A percentile compares a stretch with the other conserved stretches of the same genome.
Evolutionary conservation across 2,329 filamentous ascomycete genomes (phyloP).

Genomic region (Boeremia lycopersici): DNA sequence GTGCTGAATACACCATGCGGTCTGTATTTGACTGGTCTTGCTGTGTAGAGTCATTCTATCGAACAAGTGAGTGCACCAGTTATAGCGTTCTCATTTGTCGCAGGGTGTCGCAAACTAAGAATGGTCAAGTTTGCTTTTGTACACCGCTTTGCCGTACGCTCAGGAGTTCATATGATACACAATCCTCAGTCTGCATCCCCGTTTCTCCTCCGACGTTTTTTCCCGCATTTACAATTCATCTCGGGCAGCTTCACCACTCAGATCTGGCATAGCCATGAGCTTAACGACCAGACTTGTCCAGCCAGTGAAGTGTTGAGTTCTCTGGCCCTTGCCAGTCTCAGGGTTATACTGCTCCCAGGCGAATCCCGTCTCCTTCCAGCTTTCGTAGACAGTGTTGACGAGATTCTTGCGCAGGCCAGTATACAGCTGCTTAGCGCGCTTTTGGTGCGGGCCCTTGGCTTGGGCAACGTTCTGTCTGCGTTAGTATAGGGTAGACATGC

Average conservation of each 20-base stretch:
- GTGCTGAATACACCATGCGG: no score
- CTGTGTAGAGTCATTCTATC: no score
- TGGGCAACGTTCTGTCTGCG: conserved; percentile 65
- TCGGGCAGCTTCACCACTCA: conserved; percentile 46
- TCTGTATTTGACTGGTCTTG: no score
- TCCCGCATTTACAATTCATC: conserved; percentile 37
- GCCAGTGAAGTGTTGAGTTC: conserved; percentile 96
- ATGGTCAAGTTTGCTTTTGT: background rate
- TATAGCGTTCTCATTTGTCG: background rate
- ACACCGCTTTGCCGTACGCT: background rate
- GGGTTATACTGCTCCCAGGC: conserved; percentile 99
- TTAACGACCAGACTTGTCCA: conserved; percentile 99
- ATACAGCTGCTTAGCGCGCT: conserved; percentile 75
- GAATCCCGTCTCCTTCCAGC: conserved; percentile 91
- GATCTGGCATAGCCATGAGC: conserved; percentile 91
- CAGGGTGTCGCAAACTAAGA: background rate
- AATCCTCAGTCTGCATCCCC: background rate
- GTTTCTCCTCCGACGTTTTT: background rate
- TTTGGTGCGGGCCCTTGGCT: conserved; percentile 68
- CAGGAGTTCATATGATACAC: background rate
- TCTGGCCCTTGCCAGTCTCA: conserved; percentile 88
- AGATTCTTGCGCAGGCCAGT: conserved; percentile 78
- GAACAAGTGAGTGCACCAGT: no score
- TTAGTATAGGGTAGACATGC: conserved; percentile 4
- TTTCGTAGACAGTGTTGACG: conserved; percentile 84